Evolutionary conservation across 768 basidiomycete species (phyloP).

Genomic region (Podaxis sp.): DNA sequence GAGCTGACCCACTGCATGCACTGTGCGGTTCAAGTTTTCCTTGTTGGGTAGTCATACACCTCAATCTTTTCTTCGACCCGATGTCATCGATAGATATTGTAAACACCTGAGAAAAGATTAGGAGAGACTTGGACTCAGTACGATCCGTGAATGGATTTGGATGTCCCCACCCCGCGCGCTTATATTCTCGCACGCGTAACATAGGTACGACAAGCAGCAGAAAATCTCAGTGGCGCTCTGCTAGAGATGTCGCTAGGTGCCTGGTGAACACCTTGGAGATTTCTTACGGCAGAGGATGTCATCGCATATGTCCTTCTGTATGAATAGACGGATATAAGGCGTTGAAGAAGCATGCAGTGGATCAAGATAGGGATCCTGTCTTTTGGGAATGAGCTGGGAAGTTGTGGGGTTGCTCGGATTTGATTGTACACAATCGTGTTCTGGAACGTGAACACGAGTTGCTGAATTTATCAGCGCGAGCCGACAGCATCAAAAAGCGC

Average conservation of each 20-base stretch:
- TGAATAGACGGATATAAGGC: conserved; percentile 21
- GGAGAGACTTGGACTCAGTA: not conserved
- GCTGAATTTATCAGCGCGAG: not conserved
- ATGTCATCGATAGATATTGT: not conserved
- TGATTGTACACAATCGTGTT: not conserved
- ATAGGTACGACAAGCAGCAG: not conserved
- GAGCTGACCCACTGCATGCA: not conserved
- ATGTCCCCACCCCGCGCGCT: not conserved
- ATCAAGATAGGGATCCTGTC: not conserved
- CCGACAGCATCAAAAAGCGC: not conserved
- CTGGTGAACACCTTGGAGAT: conserved; percentile 17
- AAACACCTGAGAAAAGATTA: not conserved
- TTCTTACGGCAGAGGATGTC: conserved; percentile 21
- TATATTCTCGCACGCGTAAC: too few relatives aligned
- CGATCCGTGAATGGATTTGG: not conserved
- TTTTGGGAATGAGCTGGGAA: not conserved
- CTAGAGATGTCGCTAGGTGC: conserved; percentile 13
- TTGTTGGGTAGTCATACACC: not conserved
- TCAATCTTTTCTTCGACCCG: not conserved
- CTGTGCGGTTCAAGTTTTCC: not conserved
- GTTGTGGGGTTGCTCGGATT: not conserved
- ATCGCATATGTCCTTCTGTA: conserved; percentile 8
- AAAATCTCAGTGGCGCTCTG: conserved; percentile 19
- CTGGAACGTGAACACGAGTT: not conserved
- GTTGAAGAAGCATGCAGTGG: not conserved